These are phyloP conservation scores for Arachis stenosperma DNA, from an alignment of 306 rosid species.

Conservation along the genomic window DNA sequence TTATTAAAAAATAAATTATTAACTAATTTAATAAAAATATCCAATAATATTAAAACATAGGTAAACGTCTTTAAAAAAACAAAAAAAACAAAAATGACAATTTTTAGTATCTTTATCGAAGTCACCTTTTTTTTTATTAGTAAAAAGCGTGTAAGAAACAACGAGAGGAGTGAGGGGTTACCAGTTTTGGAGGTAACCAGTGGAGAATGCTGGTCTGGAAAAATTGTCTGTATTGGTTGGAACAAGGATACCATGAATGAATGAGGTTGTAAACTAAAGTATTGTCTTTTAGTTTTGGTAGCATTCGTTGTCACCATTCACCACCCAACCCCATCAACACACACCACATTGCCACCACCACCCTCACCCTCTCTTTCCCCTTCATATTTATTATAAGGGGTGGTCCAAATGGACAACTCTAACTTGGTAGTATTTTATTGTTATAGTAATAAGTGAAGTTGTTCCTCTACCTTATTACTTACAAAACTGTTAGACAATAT, in stretches of 20 bases:
- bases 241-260: constrained; percentile 34
- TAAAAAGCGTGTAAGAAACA: no score
- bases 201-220: constrained; percentile 31
- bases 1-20: no score
- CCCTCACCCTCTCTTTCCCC: constrained; percentile 5
- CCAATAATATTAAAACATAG: no score
- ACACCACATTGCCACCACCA: not conserved
- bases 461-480: no score
- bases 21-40: no score
- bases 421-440: no score
- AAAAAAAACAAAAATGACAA: no score
- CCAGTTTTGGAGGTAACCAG: constrained; percentile 37
- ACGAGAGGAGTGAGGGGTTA: not conserved
- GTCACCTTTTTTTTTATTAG: no score
- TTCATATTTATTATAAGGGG: not conserved
- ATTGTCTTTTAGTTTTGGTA: constrained; percentile 46
- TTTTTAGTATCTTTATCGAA: no score
- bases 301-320: constrained; percentile 1
- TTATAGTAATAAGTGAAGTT: no score
- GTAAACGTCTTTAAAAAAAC: no score
- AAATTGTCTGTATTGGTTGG: constrained; percentile 49
- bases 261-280: constrained; percentile 29
- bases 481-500: no score
- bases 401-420: not conserved
- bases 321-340: constrained; percentile 22